Conservation (phyloP, 495 filamentous ascomycete species). For the Penicillium waksmanii region DNA sequence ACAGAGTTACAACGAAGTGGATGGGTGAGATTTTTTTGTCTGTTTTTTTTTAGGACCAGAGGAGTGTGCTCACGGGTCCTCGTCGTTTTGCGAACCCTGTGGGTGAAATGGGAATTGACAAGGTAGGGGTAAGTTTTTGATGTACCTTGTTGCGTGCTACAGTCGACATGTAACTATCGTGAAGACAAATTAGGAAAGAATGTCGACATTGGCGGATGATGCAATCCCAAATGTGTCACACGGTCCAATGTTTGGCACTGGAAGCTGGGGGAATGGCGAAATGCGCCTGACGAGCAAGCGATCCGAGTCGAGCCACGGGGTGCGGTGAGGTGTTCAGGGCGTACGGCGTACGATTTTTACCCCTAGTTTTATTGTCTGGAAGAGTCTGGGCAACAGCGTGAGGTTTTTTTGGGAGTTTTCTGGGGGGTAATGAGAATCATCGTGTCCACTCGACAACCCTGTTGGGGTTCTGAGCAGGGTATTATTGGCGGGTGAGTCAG, state of each 20-base stretch:
- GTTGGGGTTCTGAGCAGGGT: constrained; percentile 13
- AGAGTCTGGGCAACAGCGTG: constrained; percentile 20
- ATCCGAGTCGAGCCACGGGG: constrained; percentile 16
- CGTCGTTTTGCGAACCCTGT: constrained; percentile 9
- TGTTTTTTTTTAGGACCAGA: background rate
- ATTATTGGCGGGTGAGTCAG: constrained; percentile 30
- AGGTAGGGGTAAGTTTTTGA: background rate
- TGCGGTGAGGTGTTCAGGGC: constrained; percentile 17
- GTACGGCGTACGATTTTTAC: constrained; percentile 7
- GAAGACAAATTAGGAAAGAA: background rate
- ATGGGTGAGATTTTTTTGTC: background rate
- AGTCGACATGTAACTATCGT: background rate
- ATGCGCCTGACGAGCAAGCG: constrained; percentile 11
- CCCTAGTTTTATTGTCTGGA: constrained; percentile 2
- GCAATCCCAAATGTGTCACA: constrained; percentile 22
- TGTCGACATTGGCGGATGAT: constrained; percentile 18
- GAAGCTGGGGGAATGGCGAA: constrained; percentile 14
- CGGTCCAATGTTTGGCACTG: constrained; percentile 12
- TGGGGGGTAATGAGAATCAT: constrained; percentile 32
- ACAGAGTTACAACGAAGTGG: constrained; percentile 2
- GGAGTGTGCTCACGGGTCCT: constrained; percentile 16
- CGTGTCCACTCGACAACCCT: constrained; percentile 14
- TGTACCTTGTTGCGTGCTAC: background rate
- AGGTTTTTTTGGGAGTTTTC: constrained; percentile 27
- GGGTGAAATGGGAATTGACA: constrained; percentile 7